These are phyloP conservation scores for Chlamydomonas sp. DNA, from an alignment of 139 green algal species.

Conservation along the genomic window DNA sequence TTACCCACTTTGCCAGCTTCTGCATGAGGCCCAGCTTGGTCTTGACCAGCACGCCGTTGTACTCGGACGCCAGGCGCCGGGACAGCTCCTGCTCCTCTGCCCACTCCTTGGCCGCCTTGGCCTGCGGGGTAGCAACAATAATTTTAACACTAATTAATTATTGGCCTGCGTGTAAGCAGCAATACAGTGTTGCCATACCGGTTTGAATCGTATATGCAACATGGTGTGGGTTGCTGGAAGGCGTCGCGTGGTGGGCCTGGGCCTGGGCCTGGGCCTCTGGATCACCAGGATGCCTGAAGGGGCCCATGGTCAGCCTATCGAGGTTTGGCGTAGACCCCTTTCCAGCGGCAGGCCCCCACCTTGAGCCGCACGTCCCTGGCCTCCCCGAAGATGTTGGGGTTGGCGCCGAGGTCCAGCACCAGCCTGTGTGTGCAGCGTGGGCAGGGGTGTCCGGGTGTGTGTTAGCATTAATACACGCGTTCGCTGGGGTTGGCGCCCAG, in stretches of 20 bases:
- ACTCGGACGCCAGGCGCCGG: not conserved
- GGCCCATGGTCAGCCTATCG: too few species aligned
- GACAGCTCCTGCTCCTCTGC: not conserved
- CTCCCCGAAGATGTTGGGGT: conserved; percentile 30
- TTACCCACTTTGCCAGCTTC: conserved; percentile 5
- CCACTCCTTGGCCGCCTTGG: not conserved
- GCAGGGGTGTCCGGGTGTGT: not conserved
- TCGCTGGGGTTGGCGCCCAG: conserved; percentile 27
- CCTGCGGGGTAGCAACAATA: not conserved
- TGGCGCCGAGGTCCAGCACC: conserved; percentile 16
- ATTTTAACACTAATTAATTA: not conserved
- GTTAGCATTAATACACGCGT: too few species aligned
- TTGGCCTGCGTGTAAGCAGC: not conserved
- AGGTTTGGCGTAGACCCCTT: not conserved
- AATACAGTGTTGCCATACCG: not conserved
- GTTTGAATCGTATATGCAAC: not conserved
- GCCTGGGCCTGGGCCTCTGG: too few species aligned
- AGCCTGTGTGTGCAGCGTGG: not conserved
- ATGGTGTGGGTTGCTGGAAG: too few species aligned
- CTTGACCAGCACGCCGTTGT: not conserved
- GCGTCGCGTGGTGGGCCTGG: too few species aligned
- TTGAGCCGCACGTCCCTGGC: not conserved
- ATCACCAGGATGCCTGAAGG: too few species aligned
- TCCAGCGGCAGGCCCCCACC: not conserved
- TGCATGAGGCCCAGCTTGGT: conserved; percentile 15